These are phyloP conservation scores for Leccinum sublutescens DNA, from an alignment of 768 basidiomycete genomes.

Conservation along the genomic window DNA sequence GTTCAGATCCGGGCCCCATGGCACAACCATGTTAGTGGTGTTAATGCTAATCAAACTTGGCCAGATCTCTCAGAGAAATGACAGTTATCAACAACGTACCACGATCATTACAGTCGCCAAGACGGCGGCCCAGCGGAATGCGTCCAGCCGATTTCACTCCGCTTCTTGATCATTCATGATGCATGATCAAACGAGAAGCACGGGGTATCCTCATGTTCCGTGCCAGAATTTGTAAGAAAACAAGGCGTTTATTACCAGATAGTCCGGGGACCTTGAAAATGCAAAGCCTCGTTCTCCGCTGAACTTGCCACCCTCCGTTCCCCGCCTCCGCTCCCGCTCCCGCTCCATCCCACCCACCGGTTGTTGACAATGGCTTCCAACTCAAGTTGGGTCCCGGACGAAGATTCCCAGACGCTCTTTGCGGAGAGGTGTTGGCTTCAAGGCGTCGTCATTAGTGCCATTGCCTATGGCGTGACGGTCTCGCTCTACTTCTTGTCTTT, in stretches of 20 bases:
- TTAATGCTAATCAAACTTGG: not conserved
- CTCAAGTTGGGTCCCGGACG: constrained; percentile 18
- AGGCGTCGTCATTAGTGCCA: not conserved
- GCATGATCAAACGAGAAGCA: not conserved
- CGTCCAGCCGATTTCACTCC: not conserved
- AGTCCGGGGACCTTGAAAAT: too few species aligned
- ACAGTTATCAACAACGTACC: not conserved
- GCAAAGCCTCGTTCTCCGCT: too few species aligned
- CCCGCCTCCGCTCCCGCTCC: too few species aligned
- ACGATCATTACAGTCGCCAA: not conserved
- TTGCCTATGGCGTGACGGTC: not conserved
- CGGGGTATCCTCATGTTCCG: not conserved
- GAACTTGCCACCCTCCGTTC: too few species aligned
- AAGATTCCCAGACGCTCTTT: constrained; percentile 13
- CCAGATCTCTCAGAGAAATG: not conserved
- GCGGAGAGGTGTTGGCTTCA: not conserved
- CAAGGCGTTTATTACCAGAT: too few species aligned
- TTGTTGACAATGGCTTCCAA: constrained; percentile 13
- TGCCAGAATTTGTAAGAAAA: too few species aligned
- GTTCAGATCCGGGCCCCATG: not conserved
- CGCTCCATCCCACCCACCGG: too few species aligned
- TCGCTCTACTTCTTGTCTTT: not conserved
- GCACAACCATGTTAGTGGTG: not conserved
- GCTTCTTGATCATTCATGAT: not conserved
- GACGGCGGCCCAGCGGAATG: not conserved